phyloP scores from a whole-genome alignment of 164 flowering plant genomes.

The Aristolochia californica region DNA sequence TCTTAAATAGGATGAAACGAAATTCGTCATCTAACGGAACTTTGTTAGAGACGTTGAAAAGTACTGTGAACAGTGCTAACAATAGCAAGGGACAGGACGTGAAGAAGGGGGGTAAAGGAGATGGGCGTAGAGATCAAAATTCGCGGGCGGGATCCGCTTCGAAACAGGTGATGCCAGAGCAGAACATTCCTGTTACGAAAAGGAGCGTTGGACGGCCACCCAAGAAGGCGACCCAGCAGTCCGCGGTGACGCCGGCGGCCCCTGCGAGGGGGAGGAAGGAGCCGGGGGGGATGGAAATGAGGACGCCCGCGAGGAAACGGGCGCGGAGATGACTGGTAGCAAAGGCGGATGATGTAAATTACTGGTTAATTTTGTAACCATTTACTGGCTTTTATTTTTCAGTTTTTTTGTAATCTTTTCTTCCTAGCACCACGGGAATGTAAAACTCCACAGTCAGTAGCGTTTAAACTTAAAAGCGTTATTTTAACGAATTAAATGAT shows the following conservation, averaged over 20 bases:
- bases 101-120: slow-evolving; percentile 13
- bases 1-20: slow-evolving; percentile 65
- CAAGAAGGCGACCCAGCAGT: slow-evolving; percentile 26
- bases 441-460: no score
- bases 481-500: no score
- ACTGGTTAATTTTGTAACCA: no score
- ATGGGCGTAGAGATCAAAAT: slow-evolving; percentile 3
- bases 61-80: neutral
- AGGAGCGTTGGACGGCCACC: slow-evolving; percentile 59
- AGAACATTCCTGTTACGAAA: slow-evolving; percentile 28
- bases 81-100: slow-evolving; percentile 5
- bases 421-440: no score
- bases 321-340: slow-evolving; percentile 30
- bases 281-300: neutral
- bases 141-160: slow-evolving; percentile 7
- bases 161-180: slow-evolving; percentile 11
- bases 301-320: slow-evolving; percentile 34
- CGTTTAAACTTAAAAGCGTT: no score
- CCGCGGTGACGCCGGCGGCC: neutral
- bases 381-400: no score
- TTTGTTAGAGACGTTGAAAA: slow-evolving; percentile 10
- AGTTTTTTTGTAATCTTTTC: no score
- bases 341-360: slow-evolving; percentile 7
- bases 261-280: slow-evolving; percentile 15
- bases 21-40: slow-evolving; percentile 17